Evolutionary conservation across 2,329 filamentous ascomycete genomes (phyloP).

Genomic region (Lanzia echinophila): DNA sequence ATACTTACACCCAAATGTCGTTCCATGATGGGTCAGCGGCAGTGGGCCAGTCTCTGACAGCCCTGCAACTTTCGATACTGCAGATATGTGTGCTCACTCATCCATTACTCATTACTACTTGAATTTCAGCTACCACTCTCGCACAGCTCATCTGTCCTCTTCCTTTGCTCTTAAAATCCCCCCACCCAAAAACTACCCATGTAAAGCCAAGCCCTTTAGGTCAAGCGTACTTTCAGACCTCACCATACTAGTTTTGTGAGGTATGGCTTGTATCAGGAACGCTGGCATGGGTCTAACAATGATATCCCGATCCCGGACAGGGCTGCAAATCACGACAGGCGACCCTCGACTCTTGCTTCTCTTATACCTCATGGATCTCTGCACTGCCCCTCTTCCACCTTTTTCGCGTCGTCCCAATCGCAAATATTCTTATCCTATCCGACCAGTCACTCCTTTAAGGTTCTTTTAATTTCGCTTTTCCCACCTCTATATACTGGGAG

Average conservation of each 20-base stretch:
- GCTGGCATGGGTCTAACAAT: conserved; percentile 25
- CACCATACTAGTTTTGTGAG: conserved; percentile 26
- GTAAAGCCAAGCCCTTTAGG: conserved; percentile 20
- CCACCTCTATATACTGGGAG: conserved; percentile 46
- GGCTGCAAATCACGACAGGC: conserved; percentile 22
- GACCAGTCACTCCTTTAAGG: conserved; percentile 47
- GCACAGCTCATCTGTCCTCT: conserved; percentile 2
- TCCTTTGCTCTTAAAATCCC: not conserved
- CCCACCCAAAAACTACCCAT: conserved; percentile 9
- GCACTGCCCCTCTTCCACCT: conserved; percentile 41
- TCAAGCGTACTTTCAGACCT: conserved; percentile 24
- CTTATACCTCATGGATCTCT: conserved; percentile 45
- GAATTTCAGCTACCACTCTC: conserved; percentile 8
- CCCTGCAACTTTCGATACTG: conserved; percentile 16
- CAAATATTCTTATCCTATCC: conserved; percentile 34
- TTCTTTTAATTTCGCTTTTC: conserved; percentile 37
- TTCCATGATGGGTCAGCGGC: conserved; percentile 15
- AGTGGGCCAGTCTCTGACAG: conserved; percentile 6
- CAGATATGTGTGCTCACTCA: conserved; percentile 8
- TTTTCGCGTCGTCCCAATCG: conserved; percentile 41
- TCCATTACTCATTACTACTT: conserved; percentile 1
- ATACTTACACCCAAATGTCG: conserved; percentile 11
- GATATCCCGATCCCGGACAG: conserved; percentile 29
- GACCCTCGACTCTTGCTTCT: conserved; percentile 38
- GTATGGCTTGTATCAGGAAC: conserved; percentile 31